Evolutionary conservation across 1,139 yeast species (phyloP), one percentile per base, ranked within the genome.

Genomic region (Magnusiomyces clavatus): DNA sequence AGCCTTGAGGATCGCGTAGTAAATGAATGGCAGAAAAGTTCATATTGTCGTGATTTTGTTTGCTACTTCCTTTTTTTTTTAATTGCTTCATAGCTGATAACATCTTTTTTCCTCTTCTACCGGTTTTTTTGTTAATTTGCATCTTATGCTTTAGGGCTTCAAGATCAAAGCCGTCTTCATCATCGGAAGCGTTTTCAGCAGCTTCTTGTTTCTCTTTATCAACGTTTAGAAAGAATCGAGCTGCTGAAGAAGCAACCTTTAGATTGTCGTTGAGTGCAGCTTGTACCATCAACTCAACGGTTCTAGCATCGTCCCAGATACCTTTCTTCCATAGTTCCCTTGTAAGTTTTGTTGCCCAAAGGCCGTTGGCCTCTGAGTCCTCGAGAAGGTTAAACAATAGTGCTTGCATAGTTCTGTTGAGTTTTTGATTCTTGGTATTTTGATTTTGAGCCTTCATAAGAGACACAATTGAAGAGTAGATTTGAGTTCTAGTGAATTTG

Each of bases 311-410:
- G 67, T 89, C 97, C 99, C 99, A 92, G 56, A 92, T 85, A 64
- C 96, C 96, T 65, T 97, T 77, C 72, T 95, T 79, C 99, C 99
- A 92, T 52, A 92, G 75, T 68, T 92, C 97, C 66, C 97, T 78
- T 8, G 97, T 89, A 52, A 92, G 74, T 64, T 88, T 89, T 10
- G 97, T 86, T 3, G 98, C 97, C 97, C 98, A 92, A 35, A 92
- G 72, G 42, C 97, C 97, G 54, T 76, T 73, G 11, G 72, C 64
- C 55, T 85, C 80, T 60, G 83, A 86, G 57, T 86, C 92, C 14
- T 69, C 66, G 48, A 92, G 73, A 58, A 90, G 73, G 61, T 86
- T 87, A 73, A 94, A 90, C 51, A 95, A 77, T 53, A 92, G 70
- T 0, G 97, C 96, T 68, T 92, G 98, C 0, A 96, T 86, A 16